phyloP scores from a whole-genome alignment of 495 filamentous ascomycete species.

The Tuber magnatum region DNA sequence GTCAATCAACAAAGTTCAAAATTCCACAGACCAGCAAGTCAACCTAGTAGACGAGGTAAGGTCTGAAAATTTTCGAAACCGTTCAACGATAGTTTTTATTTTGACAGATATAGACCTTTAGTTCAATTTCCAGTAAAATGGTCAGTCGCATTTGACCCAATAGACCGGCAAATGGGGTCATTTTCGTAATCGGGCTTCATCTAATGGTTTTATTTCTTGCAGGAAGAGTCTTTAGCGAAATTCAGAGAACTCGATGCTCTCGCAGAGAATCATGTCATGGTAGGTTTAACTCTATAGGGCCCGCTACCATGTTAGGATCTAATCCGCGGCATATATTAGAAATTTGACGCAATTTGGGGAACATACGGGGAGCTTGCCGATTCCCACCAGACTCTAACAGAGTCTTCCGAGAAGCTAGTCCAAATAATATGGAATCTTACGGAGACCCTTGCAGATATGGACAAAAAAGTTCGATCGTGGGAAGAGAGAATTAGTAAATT shows the following conservation, averaged over 20 bases:
- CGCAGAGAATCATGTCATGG: neutral
- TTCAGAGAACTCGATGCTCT: neutral
- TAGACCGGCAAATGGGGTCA: neutral
- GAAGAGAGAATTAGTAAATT: constrained; percentile 8
- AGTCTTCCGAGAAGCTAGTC: constrained; percentile 12
- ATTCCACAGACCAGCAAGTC: neutral
- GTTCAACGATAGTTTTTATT: neutral
- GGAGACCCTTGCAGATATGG: constrained; percentile 16
- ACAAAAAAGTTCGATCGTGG: constrained; percentile 23
- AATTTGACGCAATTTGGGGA: constrained; percentile 21
- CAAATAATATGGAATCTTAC: constrained; percentile 13
- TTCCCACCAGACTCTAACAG: constrained; percentile 15
- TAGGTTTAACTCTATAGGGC: neutral
- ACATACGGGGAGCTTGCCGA: constrained; percentile 21
- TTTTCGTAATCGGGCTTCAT: neutral
- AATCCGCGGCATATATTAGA: neutral
- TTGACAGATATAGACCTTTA: neutral
- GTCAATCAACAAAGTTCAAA: neutral
- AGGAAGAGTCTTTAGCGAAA: neutral
- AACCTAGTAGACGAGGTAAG: neutral
- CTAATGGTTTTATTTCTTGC: neutral
- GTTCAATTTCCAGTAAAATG: neutral
- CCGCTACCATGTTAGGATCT: neutral
- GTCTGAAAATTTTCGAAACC: neutral
- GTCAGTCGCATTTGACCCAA: neutral